phyloP scores from a whole-genome alignment of 2,329 filamentous ascomycete species.

The Penicillium sp. region DNA sequence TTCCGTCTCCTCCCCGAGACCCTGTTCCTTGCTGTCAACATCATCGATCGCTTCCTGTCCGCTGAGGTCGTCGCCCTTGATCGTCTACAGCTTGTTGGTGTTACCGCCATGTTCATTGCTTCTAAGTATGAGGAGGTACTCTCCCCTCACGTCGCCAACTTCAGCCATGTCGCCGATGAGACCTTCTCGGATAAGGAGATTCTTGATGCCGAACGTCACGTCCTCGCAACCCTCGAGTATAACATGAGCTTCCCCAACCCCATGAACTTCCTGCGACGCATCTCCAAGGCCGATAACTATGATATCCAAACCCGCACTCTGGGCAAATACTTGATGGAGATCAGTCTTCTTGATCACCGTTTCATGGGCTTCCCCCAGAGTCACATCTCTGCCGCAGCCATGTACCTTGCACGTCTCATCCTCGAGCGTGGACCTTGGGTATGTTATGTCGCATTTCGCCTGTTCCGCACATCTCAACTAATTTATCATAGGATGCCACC shows the following conservation, averaged over 20 bases:
- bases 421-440: slow-evolving; percentile 91
- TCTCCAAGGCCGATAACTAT: slow-evolving; percentile 99
- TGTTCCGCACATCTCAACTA: background rate
- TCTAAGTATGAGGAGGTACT: slow-evolving; percentile 99
- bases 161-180: slow-evolving; percentile 94
- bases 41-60: slow-evolving; percentile 96
- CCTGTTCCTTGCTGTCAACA: slow-evolving; percentile 93
- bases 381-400: slow-evolving; percentile 85
- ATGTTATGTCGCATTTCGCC: slow-evolving; percentile 41
- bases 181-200: slow-evolving; percentile 95
- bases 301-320: slow-evolving; percentile 96
- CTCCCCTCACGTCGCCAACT: slow-evolving; percentile 94
- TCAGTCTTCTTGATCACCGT: slow-evolving; percentile 89
- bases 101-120: slow-evolving; percentile 99
- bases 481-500: slow-evolving; percentile 67
- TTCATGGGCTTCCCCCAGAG: slow-evolving; percentile 90
- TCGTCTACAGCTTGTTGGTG: slow-evolving; percentile 91
- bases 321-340: slow-evolving; percentile 97
- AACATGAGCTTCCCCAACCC: slow-evolving; percentile 98
- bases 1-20: slow-evolving; percentile 96
- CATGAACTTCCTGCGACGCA: slow-evolving; percentile 98
- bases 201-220: slow-evolving; percentile 91
- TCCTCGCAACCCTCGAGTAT: slow-evolving; percentile 87
- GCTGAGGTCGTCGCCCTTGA: slow-evolving; percentile 94
- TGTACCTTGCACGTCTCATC: slow-evolving; percentile 91